Evolutionary conservation across 2,329 filamentous ascomycete species (phyloP).

Genomic region (Aspergillus neotritici): DNA sequence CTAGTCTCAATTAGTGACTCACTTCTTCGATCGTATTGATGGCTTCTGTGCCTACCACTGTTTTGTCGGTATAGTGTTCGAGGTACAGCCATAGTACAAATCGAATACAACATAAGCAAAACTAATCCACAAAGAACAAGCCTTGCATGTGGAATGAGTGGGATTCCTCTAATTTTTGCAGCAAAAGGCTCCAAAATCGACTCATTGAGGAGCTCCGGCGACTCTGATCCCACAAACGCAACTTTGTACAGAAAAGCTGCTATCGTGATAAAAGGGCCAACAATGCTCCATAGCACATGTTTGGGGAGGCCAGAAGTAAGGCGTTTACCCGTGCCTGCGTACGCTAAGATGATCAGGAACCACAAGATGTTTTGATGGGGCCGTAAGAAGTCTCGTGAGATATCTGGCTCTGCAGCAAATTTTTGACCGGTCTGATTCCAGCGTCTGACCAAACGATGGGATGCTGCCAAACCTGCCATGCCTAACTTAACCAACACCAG

Average conservation of each 20-base stretch:
- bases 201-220: slow-evolving; percentile 66
- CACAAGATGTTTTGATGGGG: slow-evolving; percentile 65
- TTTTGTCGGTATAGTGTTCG: not conserved
- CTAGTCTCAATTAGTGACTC: slow-evolving; percentile 10
- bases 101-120: slow-evolving; percentile 26
- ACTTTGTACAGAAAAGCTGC: slow-evolving; percentile 79
- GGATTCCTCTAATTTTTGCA: slow-evolving; percentile 32
- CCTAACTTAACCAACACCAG: slow-evolving; percentile 11
- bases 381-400: slow-evolving; percentile 66
- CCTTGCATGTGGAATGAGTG: slow-evolving; percentile 48
- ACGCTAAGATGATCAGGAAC: slow-evolving; percentile 64
- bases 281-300: slow-evolving; percentile 18
- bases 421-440: slow-evolving; percentile 99
- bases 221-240: slow-evolving; percentile 79
- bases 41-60: slow-evolving; percentile 14
- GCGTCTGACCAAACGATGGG: slow-evolving; percentile 62
- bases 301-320: slow-evolving; percentile 32
- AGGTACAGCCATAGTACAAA: slow-evolving; percentile 13
- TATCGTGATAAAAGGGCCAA: slow-evolving; percentile 42
- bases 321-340: slow-evolving; percentile 53
- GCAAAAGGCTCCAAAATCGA: slow-evolving; percentile 32
- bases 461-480: slow-evolving; percentile 50
- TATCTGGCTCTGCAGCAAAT: slow-evolving; percentile 82
- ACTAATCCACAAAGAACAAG: slow-evolving; percentile 46
- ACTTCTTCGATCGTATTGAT: not conserved